These are phyloP conservation scores for Penicillium crystallinum DNA, from an alignment of 495 filamentous ascomycete genomes.

Conservation along the genomic window DNA sequence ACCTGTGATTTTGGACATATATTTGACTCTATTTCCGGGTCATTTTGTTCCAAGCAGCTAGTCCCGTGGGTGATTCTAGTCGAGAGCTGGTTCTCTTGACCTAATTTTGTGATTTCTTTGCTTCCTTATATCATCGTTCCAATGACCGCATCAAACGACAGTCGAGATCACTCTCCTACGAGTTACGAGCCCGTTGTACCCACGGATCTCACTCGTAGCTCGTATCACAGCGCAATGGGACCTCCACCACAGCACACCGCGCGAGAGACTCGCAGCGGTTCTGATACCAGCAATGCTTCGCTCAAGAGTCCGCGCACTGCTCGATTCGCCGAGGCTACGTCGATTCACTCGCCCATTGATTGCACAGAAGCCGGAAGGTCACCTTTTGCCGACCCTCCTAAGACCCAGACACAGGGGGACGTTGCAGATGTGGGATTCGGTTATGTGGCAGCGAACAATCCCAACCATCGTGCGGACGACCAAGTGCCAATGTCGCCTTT, in stretches of 20 bases:
- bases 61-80: neutral
- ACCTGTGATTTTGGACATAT: slow-evolving; percentile 9
- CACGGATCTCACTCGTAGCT: slow-evolving; percentile 28
- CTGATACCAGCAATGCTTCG: slow-evolving; percentile 52
- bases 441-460: slow-evolving; percentile 63
- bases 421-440: slow-evolving; percentile 86
- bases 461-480: slow-evolving; percentile 48
- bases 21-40: slow-evolving; percentile 9
- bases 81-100: slow-evolving; percentile 39
- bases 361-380: slow-evolving; percentile 41
- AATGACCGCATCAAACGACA: slow-evolving; percentile 28
- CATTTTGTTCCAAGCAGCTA: neutral
- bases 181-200: slow-evolving; percentile 33
- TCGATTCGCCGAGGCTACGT: slow-evolving; percentile 85
- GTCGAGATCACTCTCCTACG: slow-evolving; percentile 24
- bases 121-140: slow-evolving; percentile 2
- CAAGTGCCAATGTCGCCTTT: slow-evolving; percentile 63
- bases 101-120: slow-evolving; percentile 6
- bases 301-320: slow-evolving; percentile 75
- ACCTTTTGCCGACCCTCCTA: slow-evolving; percentile 65
- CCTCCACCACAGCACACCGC: slow-evolving; percentile 18
- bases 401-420: slow-evolving; percentile 46
- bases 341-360: slow-evolving; percentile 79
- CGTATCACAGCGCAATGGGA: slow-evolving; percentile 31
- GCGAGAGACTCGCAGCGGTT: slow-evolving; percentile 27